Conservation (phyloP, 352 stramenopile species). For the Phytophthora capsici region DNA sequence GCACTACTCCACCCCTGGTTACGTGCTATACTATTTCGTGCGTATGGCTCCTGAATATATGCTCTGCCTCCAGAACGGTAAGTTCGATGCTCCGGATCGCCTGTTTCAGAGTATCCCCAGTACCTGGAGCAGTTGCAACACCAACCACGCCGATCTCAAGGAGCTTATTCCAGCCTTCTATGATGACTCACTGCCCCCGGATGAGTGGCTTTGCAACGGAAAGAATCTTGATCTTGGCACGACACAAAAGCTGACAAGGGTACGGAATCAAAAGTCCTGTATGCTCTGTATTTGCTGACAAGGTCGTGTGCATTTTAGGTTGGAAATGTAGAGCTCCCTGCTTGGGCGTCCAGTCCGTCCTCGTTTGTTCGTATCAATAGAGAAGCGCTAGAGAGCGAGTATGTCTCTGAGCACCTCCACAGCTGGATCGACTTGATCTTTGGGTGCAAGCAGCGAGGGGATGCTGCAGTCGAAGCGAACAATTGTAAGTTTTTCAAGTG, state of each 20-base stretch:
- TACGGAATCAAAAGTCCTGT: slow-evolving; percentile 7
- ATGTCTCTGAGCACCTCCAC: slow-evolving; percentile 75
- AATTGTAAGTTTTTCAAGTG: slow-evolving; percentile 61
- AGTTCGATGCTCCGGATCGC: slow-evolving; percentile 98
- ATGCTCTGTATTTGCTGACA: slow-evolving; percentile 2
- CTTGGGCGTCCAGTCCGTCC: slow-evolving; percentile 91
- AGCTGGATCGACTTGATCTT: slow-evolving; percentile 90
- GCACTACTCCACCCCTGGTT: slow-evolving; percentile 91
- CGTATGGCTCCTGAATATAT: slow-evolving; percentile 96
- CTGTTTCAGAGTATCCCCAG: slow-evolving; percentile 95
- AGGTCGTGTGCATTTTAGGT: slow-evolving; percentile 53
- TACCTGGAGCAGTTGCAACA: slow-evolving; percentile 92
- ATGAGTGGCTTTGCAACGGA: slow-evolving; percentile 95
- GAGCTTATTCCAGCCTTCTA: slow-evolving; percentile 99
- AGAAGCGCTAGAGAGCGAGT: slow-evolving; percentile 78
- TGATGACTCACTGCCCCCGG: slow-evolving; percentile 83
- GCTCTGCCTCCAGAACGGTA: slow-evolving; percentile 96
- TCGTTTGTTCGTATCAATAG: slow-evolving; percentile 80
- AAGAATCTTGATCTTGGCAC: slow-evolving; percentile 97
- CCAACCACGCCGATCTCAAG: slow-evolving; percentile 96
- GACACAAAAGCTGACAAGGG: slow-evolving; percentile 83
- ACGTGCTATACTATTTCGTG: slow-evolving; percentile 99
- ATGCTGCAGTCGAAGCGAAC: slow-evolving; percentile 75
- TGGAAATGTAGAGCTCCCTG: slow-evolving; percentile 94
- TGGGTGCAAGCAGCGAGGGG: slow-evolving; percentile 75